A percentile compares a stretch with the other conserved stretches of the same genome.
Conservation (phyloP, 768 basidiomycete species). For the Pisolithus sp. region DNA sequence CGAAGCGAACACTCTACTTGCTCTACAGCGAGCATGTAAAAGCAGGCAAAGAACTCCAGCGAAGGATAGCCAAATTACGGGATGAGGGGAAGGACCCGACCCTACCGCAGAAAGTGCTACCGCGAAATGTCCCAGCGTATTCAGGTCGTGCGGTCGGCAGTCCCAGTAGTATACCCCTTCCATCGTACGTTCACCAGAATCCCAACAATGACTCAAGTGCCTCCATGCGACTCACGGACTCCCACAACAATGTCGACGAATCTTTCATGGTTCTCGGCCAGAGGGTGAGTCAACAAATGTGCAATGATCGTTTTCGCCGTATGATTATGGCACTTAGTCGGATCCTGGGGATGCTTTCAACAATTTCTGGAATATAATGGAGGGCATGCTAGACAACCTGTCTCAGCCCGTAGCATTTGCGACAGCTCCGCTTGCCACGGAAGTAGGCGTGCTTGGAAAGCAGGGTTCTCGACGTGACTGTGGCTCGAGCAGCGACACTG, state of each 20-base stretch:
- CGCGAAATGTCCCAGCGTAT: slow-evolving; percentile 14
- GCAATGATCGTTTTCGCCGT: neutral
- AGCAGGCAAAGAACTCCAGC: slow-evolving; percentile 62
- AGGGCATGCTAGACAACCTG: slow-evolving; percentile 81
- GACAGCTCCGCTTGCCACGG: slow-evolving; percentile 62
- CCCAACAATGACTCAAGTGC: slow-evolving; percentile 42
- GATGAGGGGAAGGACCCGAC: slow-evolving; percentile 75
- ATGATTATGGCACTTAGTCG: slow-evolving; percentile 36
- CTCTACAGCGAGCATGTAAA: slow-evolving; percentile 70
- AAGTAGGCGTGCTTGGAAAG: slow-evolving; percentile 19
- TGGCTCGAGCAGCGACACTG: slow-evolving; percentile 59
- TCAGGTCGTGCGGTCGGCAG: slow-evolving; percentile 19
- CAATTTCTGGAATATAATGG: slow-evolving; percentile 84
- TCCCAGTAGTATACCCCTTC: slow-evolving; percentile 8
- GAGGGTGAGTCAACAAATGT: slow-evolving; percentile 37
- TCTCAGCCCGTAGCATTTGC: slow-evolving; percentile 77
- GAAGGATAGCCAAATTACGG: slow-evolving; percentile 63
- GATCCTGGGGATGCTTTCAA: slow-evolving; percentile 86
- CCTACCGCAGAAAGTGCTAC: slow-evolving; percentile 53
- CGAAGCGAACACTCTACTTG: slow-evolving; percentile 71
- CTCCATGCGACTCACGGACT: slow-evolving; percentile 36
- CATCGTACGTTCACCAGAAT: slow-evolving; percentile 27
- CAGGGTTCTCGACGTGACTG: slow-evolving; percentile 38
- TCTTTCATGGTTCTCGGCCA: slow-evolving; percentile 87
- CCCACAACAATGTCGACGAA: slow-evolving; percentile 68